Evolutionary conservation across 257 asterid species (phyloP).

Genomic region (Solanum dulcamara): DNA sequence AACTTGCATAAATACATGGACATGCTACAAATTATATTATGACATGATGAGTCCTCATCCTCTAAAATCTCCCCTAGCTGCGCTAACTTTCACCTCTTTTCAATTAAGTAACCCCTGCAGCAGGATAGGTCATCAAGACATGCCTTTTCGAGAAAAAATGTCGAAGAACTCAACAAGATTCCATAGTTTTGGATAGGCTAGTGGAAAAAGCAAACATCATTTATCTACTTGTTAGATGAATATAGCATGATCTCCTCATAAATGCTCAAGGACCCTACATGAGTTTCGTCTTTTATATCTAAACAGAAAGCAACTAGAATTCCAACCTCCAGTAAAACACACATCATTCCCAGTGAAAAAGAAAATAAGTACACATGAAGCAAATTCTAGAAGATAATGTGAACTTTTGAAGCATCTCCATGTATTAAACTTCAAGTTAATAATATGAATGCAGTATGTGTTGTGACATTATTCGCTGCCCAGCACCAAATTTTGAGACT

Average conservation of each 20-base stretch:
- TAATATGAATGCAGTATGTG: background rate
- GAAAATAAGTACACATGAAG: background rate
- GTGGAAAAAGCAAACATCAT: background rate
- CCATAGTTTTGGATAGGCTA: background rate
- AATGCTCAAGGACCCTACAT: background rate
- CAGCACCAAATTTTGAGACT: constrained; percentile 14
- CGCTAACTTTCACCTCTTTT: background rate
- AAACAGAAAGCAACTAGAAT: background rate
- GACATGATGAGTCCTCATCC: background rate
- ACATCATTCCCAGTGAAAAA: background rate
- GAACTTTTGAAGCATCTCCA: background rate
- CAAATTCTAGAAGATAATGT: background rate
- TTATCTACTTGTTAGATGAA: background rate
- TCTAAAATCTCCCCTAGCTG: background rate
- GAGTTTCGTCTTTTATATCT: background rate
- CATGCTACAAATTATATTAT: background rate
- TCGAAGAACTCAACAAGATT: background rate
- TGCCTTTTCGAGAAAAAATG: background rate
- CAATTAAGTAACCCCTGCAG: background rate
- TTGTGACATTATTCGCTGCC: background rate
- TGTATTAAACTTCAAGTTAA: background rate
- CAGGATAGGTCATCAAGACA: background rate
- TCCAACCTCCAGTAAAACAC: background rate
- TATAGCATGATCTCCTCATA: background rate
- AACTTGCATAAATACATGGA: background rate